A percentile compares a stretch with the other conserved stretches of the same genome.
Evolutionary conservation across 176 grass and related monocot species (phyloP).

Genomic region (Phyllostachys edulis): DNA sequence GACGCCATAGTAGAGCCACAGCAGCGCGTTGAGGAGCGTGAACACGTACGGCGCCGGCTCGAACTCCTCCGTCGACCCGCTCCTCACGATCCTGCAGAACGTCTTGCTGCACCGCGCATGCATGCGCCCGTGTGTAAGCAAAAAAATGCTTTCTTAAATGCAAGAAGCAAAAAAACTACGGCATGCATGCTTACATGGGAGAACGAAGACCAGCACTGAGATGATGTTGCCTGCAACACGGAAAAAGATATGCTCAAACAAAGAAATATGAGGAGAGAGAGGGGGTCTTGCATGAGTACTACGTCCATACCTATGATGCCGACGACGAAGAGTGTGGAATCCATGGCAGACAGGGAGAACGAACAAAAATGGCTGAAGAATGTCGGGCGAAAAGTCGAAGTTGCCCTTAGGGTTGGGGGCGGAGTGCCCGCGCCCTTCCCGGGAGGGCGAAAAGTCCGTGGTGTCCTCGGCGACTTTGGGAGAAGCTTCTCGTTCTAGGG

Average conservation of each 20-base stretch:
- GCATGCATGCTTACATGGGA: conserved; percentile 53
- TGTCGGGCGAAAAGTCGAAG: too few relatives aligned
- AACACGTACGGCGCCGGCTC: conserved; percentile 48
- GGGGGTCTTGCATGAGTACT: neutral
- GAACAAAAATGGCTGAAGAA: too few relatives aligned
- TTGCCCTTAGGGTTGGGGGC: too few relatives aligned
- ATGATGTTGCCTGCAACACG: conserved; percentile 65
- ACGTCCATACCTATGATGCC: conserved; percentile 44
- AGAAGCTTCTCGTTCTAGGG: too few relatives aligned
- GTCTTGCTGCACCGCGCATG: conserved; percentile 33
- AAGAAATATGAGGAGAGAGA: neutral
- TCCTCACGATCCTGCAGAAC: too few relatives aligned
- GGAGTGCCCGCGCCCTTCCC: too few relatives aligned
- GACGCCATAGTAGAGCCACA: conserved; percentile 76
- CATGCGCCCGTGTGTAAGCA: neutral
- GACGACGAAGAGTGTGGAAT: conserved; percentile 49
- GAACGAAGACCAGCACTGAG: conserved; percentile 70
- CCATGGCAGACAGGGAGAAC: conserved; percentile 26
- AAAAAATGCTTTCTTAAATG: neutral
- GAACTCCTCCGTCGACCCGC: conserved; percentile 63
- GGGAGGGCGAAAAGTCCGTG: too few relatives aligned
- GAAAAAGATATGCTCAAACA: neutral
- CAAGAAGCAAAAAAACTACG: neutral
- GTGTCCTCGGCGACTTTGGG: too few relatives aligned
- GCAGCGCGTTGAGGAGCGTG: conserved; percentile 47